These are phyloP conservation scores for Colletotrichum zoysiae DNA, from an alignment of 2,329 filamentous ascomycete species.

Conservation along the genomic window DNA sequence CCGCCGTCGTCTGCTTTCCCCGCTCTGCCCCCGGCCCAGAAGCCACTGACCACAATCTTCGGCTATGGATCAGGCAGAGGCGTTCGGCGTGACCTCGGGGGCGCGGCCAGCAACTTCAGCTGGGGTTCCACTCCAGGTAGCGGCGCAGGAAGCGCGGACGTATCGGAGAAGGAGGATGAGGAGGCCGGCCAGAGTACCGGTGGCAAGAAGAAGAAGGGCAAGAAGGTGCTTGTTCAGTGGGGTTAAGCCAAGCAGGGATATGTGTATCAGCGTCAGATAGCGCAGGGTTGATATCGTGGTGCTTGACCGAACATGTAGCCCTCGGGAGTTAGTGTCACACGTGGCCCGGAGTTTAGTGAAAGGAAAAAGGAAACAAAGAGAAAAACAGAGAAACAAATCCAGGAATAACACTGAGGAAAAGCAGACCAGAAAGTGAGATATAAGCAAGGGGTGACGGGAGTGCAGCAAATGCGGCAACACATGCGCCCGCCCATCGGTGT, in stretches of 20 bases:
- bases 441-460: background rate
- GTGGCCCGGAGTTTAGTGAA: background rate
- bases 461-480: background rate
- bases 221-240: conserved; percentile 73
- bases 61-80: conserved; percentile 67
- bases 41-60: conserved; percentile 72
- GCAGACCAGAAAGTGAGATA: background rate
- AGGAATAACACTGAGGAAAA: background rate
- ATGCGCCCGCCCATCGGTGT: background rate
- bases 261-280: background rate
- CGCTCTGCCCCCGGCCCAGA: conserved; percentile 83
- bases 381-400: background rate
- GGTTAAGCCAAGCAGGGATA: conserved; percentile 59
- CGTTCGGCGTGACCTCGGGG: conserved; percentile 67
- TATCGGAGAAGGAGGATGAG: conserved; percentile 47
- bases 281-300: background rate
- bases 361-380: background rate
- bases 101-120: conserved; percentile 63
- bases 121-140: conserved; percentile 58
- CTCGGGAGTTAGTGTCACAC: background rate
- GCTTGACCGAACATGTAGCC: background rate
- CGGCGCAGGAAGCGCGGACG: conserved; percentile 45
- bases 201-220: conserved; percentile 69
- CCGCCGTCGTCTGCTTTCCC: conserved; percentile 77
- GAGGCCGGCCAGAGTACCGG: conserved; percentile 45